phyloP scores from a whole-genome alignment of 2,329 filamentous ascomycete species.

The Cordyceps javanica region DNA sequence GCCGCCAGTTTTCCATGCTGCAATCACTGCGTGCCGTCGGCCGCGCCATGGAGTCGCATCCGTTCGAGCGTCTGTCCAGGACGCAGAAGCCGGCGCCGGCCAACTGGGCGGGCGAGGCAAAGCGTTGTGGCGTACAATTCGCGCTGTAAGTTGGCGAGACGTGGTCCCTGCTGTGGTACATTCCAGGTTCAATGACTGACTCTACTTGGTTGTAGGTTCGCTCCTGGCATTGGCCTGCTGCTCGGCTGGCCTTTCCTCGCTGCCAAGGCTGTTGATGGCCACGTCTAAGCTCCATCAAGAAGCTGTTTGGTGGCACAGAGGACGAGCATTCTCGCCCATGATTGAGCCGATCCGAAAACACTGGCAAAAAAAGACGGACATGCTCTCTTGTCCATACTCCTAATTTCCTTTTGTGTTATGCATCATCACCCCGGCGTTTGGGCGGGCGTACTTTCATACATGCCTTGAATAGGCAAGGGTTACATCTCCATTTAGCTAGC shows the following conservation, averaged over 20 bases:
- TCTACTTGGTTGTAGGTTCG: slow-evolving; percentile 26
- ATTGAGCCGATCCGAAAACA: too few species aligned
- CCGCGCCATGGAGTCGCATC: slow-evolving; percentile 30
- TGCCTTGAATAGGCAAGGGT: neutral
- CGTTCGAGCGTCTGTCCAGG: slow-evolving; percentile 28
- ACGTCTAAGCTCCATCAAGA: slow-evolving; percentile 18
- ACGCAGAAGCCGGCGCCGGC: slow-evolving; percentile 22
- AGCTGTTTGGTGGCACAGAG: too few species aligned
- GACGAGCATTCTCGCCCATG: too few species aligned
- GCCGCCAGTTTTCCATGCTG: slow-evolving; percentile 30
- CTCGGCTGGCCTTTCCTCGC: slow-evolving; percentile 30
- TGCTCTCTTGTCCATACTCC: neutral
- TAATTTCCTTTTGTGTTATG: neutral
- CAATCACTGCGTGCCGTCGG: slow-evolving; percentile 26
- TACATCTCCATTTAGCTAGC: neutral
- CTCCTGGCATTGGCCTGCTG: slow-evolving; percentile 26
- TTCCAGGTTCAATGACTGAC: slow-evolving; percentile 12
- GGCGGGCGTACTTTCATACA: neutral
- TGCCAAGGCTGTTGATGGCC: slow-evolving; percentile 25
- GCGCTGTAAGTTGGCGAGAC: slow-evolving; percentile 24
- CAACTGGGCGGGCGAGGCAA: slow-evolving; percentile 28
- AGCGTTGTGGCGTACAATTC: slow-evolving; percentile 26
- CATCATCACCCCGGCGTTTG: slow-evolving; percentile 4
- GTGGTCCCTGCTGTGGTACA: neutral
- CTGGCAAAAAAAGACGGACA: neutral